These are phyloP conservation scores for Dendrocalamus sinicus DNA, from an alignment of 176 grass and related monocot genomes.

Conservation along the genomic window DNA sequence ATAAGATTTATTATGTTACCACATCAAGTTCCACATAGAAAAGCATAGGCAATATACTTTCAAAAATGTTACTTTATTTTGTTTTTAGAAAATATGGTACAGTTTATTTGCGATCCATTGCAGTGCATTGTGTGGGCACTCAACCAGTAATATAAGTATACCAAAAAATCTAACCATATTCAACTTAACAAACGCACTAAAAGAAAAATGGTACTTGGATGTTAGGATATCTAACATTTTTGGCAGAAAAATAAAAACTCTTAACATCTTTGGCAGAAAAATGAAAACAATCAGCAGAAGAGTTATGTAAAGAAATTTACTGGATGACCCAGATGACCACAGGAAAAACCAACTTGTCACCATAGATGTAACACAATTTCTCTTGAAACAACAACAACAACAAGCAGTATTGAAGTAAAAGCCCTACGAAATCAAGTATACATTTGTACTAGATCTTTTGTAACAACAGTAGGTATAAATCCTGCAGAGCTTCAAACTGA, in stretches of 20 bases:
- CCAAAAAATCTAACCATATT: conserved; percentile 12
- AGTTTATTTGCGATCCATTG: conserved; percentile 23
- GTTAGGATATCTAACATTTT: conserved; percentile 26
- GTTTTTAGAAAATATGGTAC: conserved; percentile 9
- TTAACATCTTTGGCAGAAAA: conserved; percentile 8
- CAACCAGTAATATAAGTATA: conserved; percentile 9
- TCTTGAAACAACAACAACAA: conserved; percentile 11
- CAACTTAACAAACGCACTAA: conserved; percentile 26
- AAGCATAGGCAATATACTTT: conserved; percentile 10
- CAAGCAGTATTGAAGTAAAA: not conserved
- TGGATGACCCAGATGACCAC: not conserved
- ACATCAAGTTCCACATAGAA: not conserved
- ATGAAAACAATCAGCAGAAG: conserved; percentile 11
- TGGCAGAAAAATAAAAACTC: conserved; percentile 8
- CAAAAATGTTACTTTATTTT: conserved; percentile 28
- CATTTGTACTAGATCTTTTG: conserved; percentile 26
- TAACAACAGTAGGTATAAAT: conserved; percentile 7
- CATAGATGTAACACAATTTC: conserved; percentile 29
- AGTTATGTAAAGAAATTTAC: conserved; percentile 25
- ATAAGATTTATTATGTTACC: not conserved
- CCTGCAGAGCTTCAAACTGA: conserved; percentile 13
- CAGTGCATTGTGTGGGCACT: not conserved
- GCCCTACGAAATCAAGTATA: conserved; percentile 17
- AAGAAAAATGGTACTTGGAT: not conserved
- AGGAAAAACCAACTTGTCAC: not conserved